Base-by-base conservation (phyloP, 371 early-diverging fungal genomes). In the Umbelopsis sp. region DNA sequence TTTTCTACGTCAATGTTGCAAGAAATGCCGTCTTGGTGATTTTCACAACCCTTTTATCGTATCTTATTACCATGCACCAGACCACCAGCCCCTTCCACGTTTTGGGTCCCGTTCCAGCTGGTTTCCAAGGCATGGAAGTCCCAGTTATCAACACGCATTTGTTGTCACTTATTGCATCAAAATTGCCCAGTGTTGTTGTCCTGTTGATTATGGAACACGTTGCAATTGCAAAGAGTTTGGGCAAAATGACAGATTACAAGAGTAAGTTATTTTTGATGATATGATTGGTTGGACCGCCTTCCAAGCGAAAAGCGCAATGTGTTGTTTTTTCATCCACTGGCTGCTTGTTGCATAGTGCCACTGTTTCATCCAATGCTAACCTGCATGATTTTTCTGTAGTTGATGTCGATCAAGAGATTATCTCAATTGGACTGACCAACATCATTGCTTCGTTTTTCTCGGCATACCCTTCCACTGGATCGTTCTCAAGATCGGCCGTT, bases 401-500 rank as follows among this genome's bases (percentile, higher is more conserved):
- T 22, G 76, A 89, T 66, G 79, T 90, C 50, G 91, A 90, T 75
- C 94, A 95, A 79, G 97, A 97, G 70, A 70, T 94, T 32, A 80
- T 94, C 44, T 86, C 96, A 4, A 78, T 93, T 29, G 96, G 96
- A n/a, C 35, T 90, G 37, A 80, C 91, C 41, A 96, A 96, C 74
- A 69, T 94, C 20, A 71, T 91, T 65, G 92, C 90, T 3, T 86
- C 92, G 14, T 94, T 95, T 81, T 90, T 96, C 75, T 87, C 90
- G 44, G 90, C 91, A 2, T 93, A 88, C 77, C 91, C 95, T 14
- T 86, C 90, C 0, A 94, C 95, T 44, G 96, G 94, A 46, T 91
- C 94, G 2, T 95, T 97, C 76, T 92, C 94, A 2, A 89, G 97
- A 37, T 88, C 92, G 0, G 92, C 94, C 50, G 88, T 95, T 74